A percentile compares a stretch with the other conserved stretches of the same genome.
Evolutionary conservation across 1,139 yeast species (phyloP).

Genomic region (Wickerhamomyces sp.): DNA sequence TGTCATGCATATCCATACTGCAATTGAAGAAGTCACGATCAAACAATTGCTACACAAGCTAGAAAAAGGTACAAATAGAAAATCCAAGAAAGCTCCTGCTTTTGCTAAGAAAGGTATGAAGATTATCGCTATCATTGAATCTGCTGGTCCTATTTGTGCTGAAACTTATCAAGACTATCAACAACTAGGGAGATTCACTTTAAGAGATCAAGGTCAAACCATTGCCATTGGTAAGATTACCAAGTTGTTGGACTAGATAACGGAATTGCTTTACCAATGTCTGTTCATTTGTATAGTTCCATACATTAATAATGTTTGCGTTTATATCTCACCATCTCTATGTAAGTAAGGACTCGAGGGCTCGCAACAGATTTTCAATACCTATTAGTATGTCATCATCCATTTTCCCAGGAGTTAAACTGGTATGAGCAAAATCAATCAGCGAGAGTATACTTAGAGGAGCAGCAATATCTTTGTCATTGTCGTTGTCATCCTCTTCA

Average conservation of each 20-base stretch:
- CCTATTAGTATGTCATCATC: conserved; percentile 72
- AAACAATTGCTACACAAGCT: conserved; percentile 83
- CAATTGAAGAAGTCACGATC: conserved; percentile 90
- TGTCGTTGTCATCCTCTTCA: conserved; percentile 31
- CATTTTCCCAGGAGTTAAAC: conserved; percentile 56
- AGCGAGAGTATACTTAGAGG: conserved; percentile 46
- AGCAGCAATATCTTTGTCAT: conserved; percentile 18
- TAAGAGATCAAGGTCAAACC: conserved; percentile 97
- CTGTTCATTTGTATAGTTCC: background rate
- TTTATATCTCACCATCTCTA: no score
- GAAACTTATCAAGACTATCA: conserved; percentile 91
- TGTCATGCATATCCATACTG: conserved; percentile 98
- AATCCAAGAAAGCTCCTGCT: conserved; percentile 94
- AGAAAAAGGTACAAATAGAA: conserved; percentile 95
- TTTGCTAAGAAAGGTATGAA: conserved; percentile 99
- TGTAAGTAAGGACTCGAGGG: conserved; percentile 32
- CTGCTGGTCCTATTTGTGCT: conserved; percentile 82
- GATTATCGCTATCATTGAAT: conserved; percentile 86
- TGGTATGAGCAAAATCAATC: conserved; percentile 91
- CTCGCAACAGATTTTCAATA: conserved; percentile 49
- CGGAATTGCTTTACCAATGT: background rate
- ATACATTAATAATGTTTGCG: no score
- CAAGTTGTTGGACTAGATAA: conserved; percentile 46
- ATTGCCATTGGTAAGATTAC: conserved; percentile 97
- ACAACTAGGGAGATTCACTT: conserved; percentile 94